Conservation (phyloP, 2,329 filamentous ascomycete genomes). For the Tolypocladium pustulatum region DNA sequence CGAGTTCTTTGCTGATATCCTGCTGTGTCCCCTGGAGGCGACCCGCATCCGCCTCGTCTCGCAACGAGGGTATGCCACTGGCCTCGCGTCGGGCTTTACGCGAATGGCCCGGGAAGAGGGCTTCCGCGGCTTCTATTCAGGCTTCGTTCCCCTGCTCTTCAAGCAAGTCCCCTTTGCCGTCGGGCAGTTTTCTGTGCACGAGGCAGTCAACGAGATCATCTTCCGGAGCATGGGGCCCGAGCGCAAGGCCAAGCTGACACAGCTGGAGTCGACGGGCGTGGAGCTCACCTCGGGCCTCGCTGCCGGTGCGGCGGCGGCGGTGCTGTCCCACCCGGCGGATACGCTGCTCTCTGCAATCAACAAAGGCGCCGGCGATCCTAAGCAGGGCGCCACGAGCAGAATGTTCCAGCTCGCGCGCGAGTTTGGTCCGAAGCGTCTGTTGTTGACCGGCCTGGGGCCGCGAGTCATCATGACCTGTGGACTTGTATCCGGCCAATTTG, state of each 20-base stretch:
- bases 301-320: slow-evolving; percentile 78
- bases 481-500: slow-evolving; percentile 41
- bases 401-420: slow-evolving; percentile 42
- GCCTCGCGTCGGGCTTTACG: slow-evolving; percentile 60
- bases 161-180: slow-evolving; percentile 92
- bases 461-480: slow-evolving; percentile 43
- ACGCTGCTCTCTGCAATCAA: slow-evolving; percentile 45
- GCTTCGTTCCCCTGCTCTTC: slow-evolving; percentile 77
- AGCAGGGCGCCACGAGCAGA: slow-evolving; percentile 35
- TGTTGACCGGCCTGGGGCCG: slow-evolving; percentile 37
- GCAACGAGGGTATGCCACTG: slow-evolving; percentile 65
- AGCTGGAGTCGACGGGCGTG: slow-evolving; percentile 65
- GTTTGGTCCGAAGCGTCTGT: slow-evolving; percentile 37
- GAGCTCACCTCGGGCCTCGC: slow-evolving; percentile 81
- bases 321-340: slow-evolving; percentile 84
- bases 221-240: slow-evolving; percentile 57
- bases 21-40: slow-evolving; percentile 84
- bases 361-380: slow-evolving; percentile 39
- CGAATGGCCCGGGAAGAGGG: slow-evolving; percentile 71
- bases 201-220: slow-evolving; percentile 72
- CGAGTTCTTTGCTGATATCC: slow-evolving; percentile 66
- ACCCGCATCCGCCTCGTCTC: slow-evolving; percentile 71
- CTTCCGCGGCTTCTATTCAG: slow-evolving; percentile 76
- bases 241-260: slow-evolving; percentile 56
- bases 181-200: slow-evolving; percentile 89